These are phyloP conservation scores for Pneumocystis carinii DNA, from an alignment of 1,139 yeast genomes.

Conservation along the genomic window DNA sequence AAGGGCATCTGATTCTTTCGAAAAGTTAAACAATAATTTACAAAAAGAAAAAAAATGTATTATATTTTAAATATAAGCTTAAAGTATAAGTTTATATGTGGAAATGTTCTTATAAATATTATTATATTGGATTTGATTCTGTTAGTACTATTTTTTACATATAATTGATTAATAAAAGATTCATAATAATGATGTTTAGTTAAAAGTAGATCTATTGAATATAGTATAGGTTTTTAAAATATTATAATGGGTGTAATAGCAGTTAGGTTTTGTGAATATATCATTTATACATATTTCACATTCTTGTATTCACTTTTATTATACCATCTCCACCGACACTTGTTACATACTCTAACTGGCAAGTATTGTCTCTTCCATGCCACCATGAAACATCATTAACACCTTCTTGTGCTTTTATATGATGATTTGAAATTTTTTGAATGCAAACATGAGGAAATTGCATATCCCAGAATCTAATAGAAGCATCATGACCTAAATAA, in stretches of 20 bases:
- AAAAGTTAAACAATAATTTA: background rate
- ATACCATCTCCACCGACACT: conserved; percentile 2
- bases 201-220: background rate
- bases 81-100: background rate
- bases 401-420: background rate
- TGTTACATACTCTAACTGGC: background rate
- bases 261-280: background rate
- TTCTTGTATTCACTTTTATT: background rate
- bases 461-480: conserved; percentile 1
- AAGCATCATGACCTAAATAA: conserved; percentile 1
- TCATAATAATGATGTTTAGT: background rate
- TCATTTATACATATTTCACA: background rate
- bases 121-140: background rate
- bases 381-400: background rate
- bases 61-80: background rate
- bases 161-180: background rate
- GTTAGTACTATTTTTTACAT: background rate
- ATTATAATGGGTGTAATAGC: background rate
- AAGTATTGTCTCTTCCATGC: background rate
- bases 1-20: background rate
- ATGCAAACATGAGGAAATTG: background rate
- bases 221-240: background rate
- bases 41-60: background rate
- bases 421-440: conserved; percentile 2
- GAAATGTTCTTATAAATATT: background rate